These are phyloP conservation scores for Gyrodon lividus DNA, from an alignment of 768 basidiomycete genomes.

Conservation along the genomic window DNA sequence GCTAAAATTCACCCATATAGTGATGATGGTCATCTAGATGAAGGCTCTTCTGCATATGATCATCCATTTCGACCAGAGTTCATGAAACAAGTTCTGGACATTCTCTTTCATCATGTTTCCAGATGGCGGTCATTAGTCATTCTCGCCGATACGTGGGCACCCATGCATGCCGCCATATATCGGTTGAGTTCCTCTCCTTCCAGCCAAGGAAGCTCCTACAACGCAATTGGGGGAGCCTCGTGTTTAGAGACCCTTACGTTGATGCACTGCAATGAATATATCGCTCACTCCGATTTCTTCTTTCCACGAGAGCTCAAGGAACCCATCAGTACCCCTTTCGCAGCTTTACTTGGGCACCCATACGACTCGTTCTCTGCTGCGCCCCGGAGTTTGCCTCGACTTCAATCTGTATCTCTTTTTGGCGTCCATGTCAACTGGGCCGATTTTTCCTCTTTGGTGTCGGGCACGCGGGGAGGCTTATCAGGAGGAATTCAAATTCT, in stretches of 20 bases:
- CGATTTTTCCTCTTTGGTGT: constrained; percentile 37
- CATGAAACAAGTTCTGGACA: constrained; percentile 28
- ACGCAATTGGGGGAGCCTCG: constrained; percentile 11
- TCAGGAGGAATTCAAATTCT: constrained; percentile 32
- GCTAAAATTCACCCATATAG: neutral
- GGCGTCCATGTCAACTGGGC: constrained; percentile 61
- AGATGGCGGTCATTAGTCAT: constrained; percentile 56
- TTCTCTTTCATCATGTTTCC: constrained; percentile 50
- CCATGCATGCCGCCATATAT: constrained; percentile 52
- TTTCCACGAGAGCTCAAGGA: constrained; percentile 39
- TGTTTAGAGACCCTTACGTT: constrained; percentile 50
- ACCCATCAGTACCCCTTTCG: constrained; percentile 34
- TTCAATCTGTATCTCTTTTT: constrained; percentile 48
- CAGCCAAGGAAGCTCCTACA: constrained; percentile 35
- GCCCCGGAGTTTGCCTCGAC: constrained; percentile 35
- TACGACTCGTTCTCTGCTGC: constrained; percentile 7
- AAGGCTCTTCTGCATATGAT: neutral
- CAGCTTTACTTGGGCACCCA: constrained; percentile 13
- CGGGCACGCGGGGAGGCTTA: constrained; percentile 15
- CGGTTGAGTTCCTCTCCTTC: constrained; percentile 38
- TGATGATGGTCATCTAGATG: constrained; percentile 1
- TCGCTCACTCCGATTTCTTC: constrained; percentile 45
- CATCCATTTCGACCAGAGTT: constrained; percentile 10
- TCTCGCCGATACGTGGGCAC: constrained; percentile 56
- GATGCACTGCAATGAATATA: constrained; percentile 61